Evolutionary conservation across 1,139 yeast genomes (phyloP), one percentile per base, ranked within the genome.

Genomic region (Yamadazyma atlantica): DNA sequence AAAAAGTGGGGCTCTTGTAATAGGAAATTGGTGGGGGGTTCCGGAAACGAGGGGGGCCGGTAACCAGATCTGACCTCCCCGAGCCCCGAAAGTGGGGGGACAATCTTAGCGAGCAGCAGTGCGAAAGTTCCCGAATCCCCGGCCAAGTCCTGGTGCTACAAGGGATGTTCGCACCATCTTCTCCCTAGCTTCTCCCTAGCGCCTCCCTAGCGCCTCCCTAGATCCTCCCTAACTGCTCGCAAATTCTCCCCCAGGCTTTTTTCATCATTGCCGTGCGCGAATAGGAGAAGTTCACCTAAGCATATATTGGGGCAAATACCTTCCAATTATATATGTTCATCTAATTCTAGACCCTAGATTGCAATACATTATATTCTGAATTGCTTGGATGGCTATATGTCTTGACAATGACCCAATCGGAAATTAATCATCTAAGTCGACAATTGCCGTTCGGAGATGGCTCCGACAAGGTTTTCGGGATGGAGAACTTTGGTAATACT

Each of bases 401-500:
- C 9, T 19, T 19, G 22, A 19, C 6, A 11, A 43, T 41, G 42
- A 38, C 42, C 8, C 37, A 32, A 13, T 32, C 43, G 4, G 41
- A 42, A 15, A 34, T 38, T 9, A 42, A 40, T 14, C 19, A 17
- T 14, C n/a, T 40, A 6, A 33, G 35, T 18, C 28, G 35, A 5
- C 28, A 38, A 14, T 39, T 60, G 30, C 75, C 71, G 4, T 78
- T 60, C 53, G 89, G 88, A 4, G 82, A 80, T 56, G 90, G 89
- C 1, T 65, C 80, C 11, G 67, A 74, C 42, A 84, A 89, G 60
- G 76, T 89, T 29, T 92, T 83, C 62, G 98, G 98, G 4, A 82
- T 90, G 79, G 97, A 92, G 59, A 92, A 92, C 61, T 90, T 89
- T 58, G 97, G 97, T 23, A 83, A 86, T 58, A 90, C 96, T 0